Evolutionary conservation across 2,329 filamentous ascomycete genomes (phyloP).

Genomic region (Eutypa lata): DNA sequence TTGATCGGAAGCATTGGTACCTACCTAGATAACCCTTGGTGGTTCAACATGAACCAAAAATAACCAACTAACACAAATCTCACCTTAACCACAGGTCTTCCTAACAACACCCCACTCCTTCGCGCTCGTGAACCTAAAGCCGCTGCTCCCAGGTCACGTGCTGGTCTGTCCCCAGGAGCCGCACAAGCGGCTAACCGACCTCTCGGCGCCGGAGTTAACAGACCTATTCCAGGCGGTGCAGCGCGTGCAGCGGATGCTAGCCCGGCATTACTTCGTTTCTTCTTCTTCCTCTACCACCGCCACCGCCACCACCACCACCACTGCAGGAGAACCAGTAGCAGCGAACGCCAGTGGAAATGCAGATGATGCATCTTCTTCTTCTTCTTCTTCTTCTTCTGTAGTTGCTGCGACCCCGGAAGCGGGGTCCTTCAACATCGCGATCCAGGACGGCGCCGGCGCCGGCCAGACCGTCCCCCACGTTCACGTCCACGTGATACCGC

Average conservation of each 20-base stretch:
- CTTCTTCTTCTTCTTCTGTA: no score
- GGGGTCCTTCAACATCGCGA: conserved; percentile 83
- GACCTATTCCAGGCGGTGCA: conserved; percentile 90
- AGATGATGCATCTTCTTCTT: no score
- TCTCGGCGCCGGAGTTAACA: conserved; percentile 65
- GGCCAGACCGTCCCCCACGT: conserved; percentile 94
- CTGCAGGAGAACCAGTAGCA: conserved; percentile 31
- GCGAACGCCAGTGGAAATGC: conserved; percentile 45
- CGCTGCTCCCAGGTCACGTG: conserved; percentile 87
- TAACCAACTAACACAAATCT: no score
- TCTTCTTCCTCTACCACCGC: conserved; percentile 4
- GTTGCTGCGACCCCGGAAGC: conserved; percentile 47
- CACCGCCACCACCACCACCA: background rate
- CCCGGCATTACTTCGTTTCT: conserved; percentile 48
- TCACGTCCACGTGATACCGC: conserved; percentile 66
- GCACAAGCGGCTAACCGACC: conserved; percentile 72
- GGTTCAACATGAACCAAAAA: no score
- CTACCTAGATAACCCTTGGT: no score
- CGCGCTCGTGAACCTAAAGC: conserved; percentile 93
- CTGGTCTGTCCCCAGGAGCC: conserved; percentile 74
- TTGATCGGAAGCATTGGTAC: no score
- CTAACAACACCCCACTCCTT: conserved; percentile 75
- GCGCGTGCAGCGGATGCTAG: conserved; percentile 74
- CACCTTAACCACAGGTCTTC: no score
- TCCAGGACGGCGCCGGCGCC: conserved; percentile 89